These are phyloP conservation scores for Debaryomyces coudertii DNA, from an alignment of 1,139 yeast genomes.

Conservation along the genomic window DNA sequence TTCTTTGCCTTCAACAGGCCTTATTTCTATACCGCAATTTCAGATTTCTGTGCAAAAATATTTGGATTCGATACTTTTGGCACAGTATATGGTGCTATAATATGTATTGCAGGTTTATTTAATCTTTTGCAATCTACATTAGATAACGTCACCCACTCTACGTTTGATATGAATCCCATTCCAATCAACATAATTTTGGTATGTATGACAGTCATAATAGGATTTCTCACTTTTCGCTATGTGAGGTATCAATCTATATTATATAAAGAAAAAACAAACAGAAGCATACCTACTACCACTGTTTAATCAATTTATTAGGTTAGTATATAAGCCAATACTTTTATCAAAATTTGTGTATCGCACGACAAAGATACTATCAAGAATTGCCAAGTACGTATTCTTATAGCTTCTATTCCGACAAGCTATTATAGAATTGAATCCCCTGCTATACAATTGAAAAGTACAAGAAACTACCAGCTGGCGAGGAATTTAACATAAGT, in stretches of 20 bases:
- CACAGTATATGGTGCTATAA: slow-evolving; percentile 49
- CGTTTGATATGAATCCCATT: slow-evolving; percentile 45
- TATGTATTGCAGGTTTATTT: slow-evolving; percentile 44
- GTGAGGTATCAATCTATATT: slow-evolving; percentile 33
- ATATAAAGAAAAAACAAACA: slow-evolving; percentile 22
- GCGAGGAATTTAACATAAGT: neutral
- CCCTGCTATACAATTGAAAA: neutral
- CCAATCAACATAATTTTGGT: slow-evolving; percentile 42
- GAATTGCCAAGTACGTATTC: neutral
- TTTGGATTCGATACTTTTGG: slow-evolving; percentile 55
- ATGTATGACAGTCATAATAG: slow-evolving; percentile 32
- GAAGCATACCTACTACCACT: slow-evolving; percentile 5
- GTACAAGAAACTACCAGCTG: neutral
- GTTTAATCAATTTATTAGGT: neutral
- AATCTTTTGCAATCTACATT: slow-evolving; percentile 43
- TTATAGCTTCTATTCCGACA: neutral
- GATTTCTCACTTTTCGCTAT: slow-evolving; percentile 33
- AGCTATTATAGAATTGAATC: neutral
- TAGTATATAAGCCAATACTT: neutral
- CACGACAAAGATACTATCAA: neutral
- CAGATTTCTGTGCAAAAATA: slow-evolving; percentile 51
- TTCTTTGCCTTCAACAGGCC: slow-evolving; percentile 49
- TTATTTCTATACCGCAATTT: slow-evolving; percentile 47
- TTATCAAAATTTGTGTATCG: neutral
- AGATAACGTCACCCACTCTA: slow-evolving; percentile 43